Evolutionary conservation across 1,284 basidiomycete genomes (phyloP).

Genomic region (Ceratobasidium papillatum): DNA sequence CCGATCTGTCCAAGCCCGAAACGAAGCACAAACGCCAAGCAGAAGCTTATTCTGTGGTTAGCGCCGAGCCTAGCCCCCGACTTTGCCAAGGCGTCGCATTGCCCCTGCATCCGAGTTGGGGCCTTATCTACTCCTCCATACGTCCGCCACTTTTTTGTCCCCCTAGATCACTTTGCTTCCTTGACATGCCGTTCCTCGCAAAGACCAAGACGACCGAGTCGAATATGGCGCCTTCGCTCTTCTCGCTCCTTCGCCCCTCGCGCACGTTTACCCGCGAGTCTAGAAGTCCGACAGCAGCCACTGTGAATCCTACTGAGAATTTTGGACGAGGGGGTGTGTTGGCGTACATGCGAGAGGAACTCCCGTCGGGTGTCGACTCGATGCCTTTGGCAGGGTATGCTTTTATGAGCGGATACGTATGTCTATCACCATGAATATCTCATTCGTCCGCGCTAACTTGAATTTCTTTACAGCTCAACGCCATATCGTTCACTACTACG

Average conservation of each 20-base stretch:
- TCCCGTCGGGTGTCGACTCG: conserved; percentile 31
- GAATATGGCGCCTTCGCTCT: neutral
- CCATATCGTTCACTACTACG: conserved; percentile 16
- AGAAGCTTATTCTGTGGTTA: conserved; percentile 2
- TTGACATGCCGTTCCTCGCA: conserved; percentile 14
- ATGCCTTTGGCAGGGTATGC: conserved; percentile 19
- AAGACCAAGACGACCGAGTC: conserved; percentile 16
- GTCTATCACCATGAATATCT: neutral
- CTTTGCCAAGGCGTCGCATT: neutral
- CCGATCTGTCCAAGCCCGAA: neutral
- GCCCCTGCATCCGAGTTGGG: neutral
- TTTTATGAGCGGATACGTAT: conserved; percentile 35
- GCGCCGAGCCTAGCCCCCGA: neutral
- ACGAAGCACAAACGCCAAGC: conserved; percentile 16
- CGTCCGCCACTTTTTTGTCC: neutral
- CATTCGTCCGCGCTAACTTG: neutral
- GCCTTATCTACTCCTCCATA: neutral
- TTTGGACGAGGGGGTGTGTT: neutral
- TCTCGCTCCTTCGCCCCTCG: conserved; percentile 3
- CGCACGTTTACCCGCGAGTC: conserved; percentile 17
- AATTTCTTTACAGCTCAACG: conserved; percentile 3
- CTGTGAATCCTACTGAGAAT: neutral
- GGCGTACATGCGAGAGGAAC: conserved; percentile 22
- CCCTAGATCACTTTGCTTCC: too few relatives aligned
- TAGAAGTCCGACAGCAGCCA: conserved; percentile 4